Percentiles rank a stretch among this genome's conserved stretches.
phyloP scores from a whole-genome alignment of 225 moss, liverwort and hornwort species.

The Sphagnum tenellum region DNA sequence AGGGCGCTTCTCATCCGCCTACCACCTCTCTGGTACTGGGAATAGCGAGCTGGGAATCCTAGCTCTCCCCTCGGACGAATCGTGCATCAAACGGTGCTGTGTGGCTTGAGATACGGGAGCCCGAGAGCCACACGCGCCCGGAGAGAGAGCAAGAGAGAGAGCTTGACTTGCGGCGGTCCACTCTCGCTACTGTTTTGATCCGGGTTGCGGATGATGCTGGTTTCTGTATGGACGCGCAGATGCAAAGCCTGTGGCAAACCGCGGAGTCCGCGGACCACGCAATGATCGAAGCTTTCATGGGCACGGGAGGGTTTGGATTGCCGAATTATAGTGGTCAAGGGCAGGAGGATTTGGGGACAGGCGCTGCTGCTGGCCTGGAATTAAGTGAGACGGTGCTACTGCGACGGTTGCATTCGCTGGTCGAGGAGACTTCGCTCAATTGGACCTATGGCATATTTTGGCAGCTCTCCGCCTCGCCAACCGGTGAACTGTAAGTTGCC shows the following conservation, averaged over 20 bases:
- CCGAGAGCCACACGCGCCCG: no score
- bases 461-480: constrained; percentile 33
- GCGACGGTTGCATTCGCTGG: constrained; percentile 32
- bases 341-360: constrained; percentile 26
- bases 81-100: no score
- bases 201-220: no score
- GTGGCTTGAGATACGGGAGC: no score
- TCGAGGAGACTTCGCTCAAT: constrained; percentile 37
- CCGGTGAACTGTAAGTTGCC: constrained; percentile 37
- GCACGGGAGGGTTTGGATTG: constrained; percentile 21
- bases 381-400: constrained; percentile 37
- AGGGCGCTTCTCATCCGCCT: no score
- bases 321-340: constrained; percentile 13
- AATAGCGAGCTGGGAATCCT: no score
- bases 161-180: no score
- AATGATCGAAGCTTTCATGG: constrained; percentile 73
- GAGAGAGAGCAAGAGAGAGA: no score
- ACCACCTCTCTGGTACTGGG: no score
- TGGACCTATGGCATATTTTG: constrained; percentile 71
- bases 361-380: constrained; percentile 16
- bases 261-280: constrained; percentile 18
- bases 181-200: no score
- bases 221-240: constrained; percentile 14
- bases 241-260: constrained; percentile 51
- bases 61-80: no score